Evolutionary conservation across 2,329 filamentous ascomycete genomes (phyloP), one percentile per base, ranked within the genome.

Genomic region (Fusarium sp.): DNA sequence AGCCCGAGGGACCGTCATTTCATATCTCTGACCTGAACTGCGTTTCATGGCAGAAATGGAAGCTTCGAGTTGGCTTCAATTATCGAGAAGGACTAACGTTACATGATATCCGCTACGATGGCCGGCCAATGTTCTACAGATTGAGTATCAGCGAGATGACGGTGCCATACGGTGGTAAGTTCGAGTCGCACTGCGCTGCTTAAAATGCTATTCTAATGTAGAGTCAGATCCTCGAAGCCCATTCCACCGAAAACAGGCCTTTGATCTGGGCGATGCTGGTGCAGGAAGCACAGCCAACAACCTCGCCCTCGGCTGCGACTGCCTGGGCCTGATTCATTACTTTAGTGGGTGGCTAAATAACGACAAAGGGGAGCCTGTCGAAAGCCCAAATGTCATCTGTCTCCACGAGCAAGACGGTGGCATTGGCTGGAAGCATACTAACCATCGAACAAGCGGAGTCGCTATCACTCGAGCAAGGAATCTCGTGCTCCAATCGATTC

Each of bases 321-420:
- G 41, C 23, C 13, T 44, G 2, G 41, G 41, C 5, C 16, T 27
- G 6, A 44, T 44, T 18, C 16, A 13, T 1, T 44, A 44, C 41
- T 44, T 44, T 23, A 18, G 27, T 27, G 41, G 41, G 9, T 27
- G 23, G 12, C 10, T 18, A 15, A 13, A 9, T 7, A 15, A 44
- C 15, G 16, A 13, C 16, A 27, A 44, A 13, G 41, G 62, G 10
- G 46, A 62, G 7, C 51, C 57, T 11, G 40, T 56, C 8, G 43
- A 46, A 1, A 60, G 36, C 8, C 27, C 43, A 34, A 93, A 94
- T 71, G 91, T 91, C 7, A 91, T 94, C 67, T 94, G 91, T 73
- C 91, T 94, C 61, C 91, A 94, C 78, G 91, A 94, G 78, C 91
- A 94, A 79, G 91, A 94, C 70, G 87, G 89, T 2, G 91, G 91